Conservation (phyloP, 2,329 filamentous ascomycete species). For the Sclerotinia borealis region DNA sequence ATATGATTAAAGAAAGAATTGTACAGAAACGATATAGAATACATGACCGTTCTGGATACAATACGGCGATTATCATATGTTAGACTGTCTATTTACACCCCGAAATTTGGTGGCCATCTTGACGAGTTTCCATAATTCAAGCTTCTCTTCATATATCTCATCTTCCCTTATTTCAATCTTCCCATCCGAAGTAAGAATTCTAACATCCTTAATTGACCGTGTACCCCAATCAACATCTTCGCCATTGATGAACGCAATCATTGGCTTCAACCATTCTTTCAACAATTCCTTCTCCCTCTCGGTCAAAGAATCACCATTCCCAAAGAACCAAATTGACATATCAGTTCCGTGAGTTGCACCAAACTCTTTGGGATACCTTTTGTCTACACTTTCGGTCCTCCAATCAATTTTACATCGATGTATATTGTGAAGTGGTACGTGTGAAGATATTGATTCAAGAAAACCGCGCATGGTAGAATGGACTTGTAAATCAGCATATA, state of each 20-base stretch:
- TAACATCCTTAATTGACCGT: slow-evolving; percentile 7
- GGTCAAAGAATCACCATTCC: slow-evolving; percentile 17
- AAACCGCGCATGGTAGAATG: slow-evolving; percentile 20
- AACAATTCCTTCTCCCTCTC: slow-evolving; percentile 11
- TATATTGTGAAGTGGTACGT: slow-evolving; percentile 11
- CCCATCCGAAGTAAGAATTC: slow-evolving; percentile 14
- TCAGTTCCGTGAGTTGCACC: slow-evolving; percentile 18
- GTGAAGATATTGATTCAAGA: slow-evolving; percentile 8
- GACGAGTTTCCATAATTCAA: slow-evolving; percentile 14
- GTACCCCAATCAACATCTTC: slow-evolving; percentile 15
- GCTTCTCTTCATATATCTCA: slow-evolving; percentile 15
- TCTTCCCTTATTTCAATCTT: slow-evolving; percentile 14
- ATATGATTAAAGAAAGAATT: no score
- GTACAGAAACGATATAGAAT: no score
- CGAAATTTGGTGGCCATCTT: background rate
- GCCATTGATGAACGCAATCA: slow-evolving; percentile 14
- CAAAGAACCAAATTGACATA: slow-evolving; percentile 20
- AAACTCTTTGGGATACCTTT: slow-evolving; percentile 10
- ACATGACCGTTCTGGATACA: no score
- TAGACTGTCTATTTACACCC: background rate
- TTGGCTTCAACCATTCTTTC: slow-evolving; percentile 16
- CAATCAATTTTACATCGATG: slow-evolving; percentile 19
- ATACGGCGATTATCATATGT: no score
- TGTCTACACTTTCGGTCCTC: slow-evolving; percentile 17
- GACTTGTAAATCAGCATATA: slow-evolving; percentile 20